Conservation (phyloP, 2,329 filamentous ascomycete species). For the Ophiocordyceps unilateralis region DNA sequence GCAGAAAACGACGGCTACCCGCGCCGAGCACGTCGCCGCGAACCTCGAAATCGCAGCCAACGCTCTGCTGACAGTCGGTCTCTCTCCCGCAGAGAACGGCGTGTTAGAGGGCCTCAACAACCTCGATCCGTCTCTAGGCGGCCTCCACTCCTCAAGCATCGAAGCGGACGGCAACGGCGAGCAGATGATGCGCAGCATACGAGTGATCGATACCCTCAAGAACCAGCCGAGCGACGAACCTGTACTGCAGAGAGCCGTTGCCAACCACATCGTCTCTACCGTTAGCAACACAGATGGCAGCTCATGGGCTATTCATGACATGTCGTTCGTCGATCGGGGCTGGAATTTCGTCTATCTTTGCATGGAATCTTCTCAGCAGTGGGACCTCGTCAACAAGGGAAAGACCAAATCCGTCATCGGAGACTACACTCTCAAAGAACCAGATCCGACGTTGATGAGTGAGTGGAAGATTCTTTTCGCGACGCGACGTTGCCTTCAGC, state of each 20-base stretch:
- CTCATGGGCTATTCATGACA: slow-evolving; percentile 27
- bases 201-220: slow-evolving; percentile 26
- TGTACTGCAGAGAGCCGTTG: slow-evolving; percentile 28
- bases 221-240: slow-evolving; percentile 32
- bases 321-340: slow-evolving; percentile 26
- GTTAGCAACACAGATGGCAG: slow-evolving; percentile 29
- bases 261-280: slow-evolving; percentile 27
- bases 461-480: slow-evolving; percentile 7
- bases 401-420: slow-evolving; percentile 23
- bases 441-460: slow-evolving; percentile 28
- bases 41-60: slow-evolving; percentile 28
- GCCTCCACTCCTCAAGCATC: slow-evolving; percentile 6
- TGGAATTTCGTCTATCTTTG: slow-evolving; percentile 38
- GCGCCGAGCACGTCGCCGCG: slow-evolving; percentile 30
- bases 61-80: slow-evolving; percentile 23
- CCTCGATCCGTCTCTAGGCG: slow-evolving; percentile 18
- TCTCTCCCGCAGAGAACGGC: slow-evolving; percentile 19
- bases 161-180: slow-evolving; percentile 3
- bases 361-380: slow-evolving; percentile 32
- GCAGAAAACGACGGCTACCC: slow-evolving; percentile 25
- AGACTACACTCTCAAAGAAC: slow-evolving; percentile 29
- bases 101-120: slow-evolving; percentile 13
- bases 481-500: not conserved
- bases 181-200: slow-evolving; percentile 20
- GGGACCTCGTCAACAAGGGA: slow-evolving; percentile 29